phyloP scores from a whole-genome alignment of 345 rosid genomes.

The Psidium friedrichsthalianum region DNA sequence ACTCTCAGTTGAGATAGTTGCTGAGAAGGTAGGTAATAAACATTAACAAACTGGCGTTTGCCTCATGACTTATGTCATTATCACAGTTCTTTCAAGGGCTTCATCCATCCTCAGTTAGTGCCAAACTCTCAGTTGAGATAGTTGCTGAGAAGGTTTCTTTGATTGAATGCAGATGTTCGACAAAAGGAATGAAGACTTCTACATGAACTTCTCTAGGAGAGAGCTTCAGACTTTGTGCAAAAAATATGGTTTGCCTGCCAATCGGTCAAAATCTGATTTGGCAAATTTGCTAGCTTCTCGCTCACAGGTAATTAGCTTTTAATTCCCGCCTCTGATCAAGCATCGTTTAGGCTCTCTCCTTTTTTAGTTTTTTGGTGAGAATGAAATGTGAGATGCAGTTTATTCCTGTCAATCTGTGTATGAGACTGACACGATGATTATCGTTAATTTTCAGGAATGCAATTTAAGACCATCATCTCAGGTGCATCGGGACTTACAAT shows the following conservation, averaged over 20 bases:
- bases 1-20: not conserved
- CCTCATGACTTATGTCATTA: no score
- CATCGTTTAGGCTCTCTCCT: not conserved
- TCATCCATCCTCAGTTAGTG: no score
- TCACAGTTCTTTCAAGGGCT: no score
- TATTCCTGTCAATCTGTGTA: not conserved
- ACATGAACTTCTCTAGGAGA: conserved; percentile 42
- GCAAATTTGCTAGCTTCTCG: conserved; percentile 40
- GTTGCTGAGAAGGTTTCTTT: not conserved
- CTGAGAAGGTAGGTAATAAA: not conserved
- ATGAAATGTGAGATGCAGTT: not conserved
- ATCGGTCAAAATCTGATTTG: conserved; percentile 55
- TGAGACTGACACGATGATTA: not conserved
- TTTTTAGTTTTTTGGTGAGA: not conserved
- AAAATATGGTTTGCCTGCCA: conserved; percentile 58
- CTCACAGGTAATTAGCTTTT: conserved; percentile 24
- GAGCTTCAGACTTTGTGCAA: conserved; percentile 73
- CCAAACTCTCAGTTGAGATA: no score
- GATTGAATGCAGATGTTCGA: conserved; percentile 27
- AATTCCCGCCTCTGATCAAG: not conserved
- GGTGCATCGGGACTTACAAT: not conserved
- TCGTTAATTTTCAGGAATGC: not conserved
- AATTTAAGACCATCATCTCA: not conserved
- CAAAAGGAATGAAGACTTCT: conserved; percentile 30
- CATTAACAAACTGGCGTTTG: no score